Base-by-base conservation (phyloP, 768 basidiomycete genomes). In the Auriscalpium orientale region DNA sequence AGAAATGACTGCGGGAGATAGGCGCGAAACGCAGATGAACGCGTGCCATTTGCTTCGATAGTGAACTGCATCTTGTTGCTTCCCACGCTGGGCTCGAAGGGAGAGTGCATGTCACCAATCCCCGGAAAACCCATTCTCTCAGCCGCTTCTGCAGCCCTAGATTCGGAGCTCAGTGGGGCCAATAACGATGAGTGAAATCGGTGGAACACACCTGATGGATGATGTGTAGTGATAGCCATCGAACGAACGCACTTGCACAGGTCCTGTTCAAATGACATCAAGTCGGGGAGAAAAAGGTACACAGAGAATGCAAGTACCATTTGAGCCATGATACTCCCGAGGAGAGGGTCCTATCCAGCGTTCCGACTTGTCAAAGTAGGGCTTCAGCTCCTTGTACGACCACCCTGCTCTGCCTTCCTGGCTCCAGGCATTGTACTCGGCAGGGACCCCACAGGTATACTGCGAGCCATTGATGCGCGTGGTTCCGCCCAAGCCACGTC, bases 381-480 rank as follows among this genome's bases (percentile, higher is more conserved):
- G 67, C 57, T 65, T 56, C 18, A 75, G 48, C 7, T 70, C 69
- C 9, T 67, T 59, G 57, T 69, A 76, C 4, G 63, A 60, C 72
- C 74, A 76, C 0, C 71, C 71, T 38, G 64, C 53, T 22, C 66
- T 50, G 1, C 71, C 72, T 34, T 53, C 55, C 13, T 61, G 59
- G 20, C 45, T 62, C 68, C 72, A 73, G 18, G 53, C 53, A 49
- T 72, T 65, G 53, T 67, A 73, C 53, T 72, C 68, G 1, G 56
- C 67, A 9, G 70, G 64, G 4, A 63, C 56, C 1, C 68, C 68
- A 18, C 71, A 58, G 0, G 65, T 64, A 53, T 70, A 72, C 33
- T 67, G 54, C 62, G 75, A 65, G 34, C 72, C 74, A 64, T 82
- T 80, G 61, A 79, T 70, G 11, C 74, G 71, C 44, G 75, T 71